A percentile compares a stretch with the other conserved stretches of the same genome.
phyloP scores from a whole-genome alignment of 2,329 filamentous ascomycete genomes.

The Fusarium subglutinans region DNA sequence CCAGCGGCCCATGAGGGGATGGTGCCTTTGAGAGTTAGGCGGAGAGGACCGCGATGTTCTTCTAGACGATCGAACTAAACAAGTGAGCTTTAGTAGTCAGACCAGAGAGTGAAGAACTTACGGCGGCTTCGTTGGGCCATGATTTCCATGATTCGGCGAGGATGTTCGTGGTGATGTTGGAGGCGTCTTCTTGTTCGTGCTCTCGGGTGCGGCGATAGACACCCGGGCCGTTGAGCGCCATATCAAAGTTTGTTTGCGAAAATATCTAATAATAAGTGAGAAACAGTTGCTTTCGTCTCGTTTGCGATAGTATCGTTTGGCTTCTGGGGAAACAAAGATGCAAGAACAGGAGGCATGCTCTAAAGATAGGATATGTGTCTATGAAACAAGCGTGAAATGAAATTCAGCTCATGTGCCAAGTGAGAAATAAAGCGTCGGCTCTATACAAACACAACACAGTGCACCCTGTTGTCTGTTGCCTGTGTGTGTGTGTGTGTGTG shows the following conservation, averaged over 20 bases:
- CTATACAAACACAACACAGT: not conserved
- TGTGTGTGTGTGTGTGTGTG: not conserved
- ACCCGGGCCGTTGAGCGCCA: constrained; percentile 43
- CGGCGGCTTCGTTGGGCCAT: constrained; percentile 61
- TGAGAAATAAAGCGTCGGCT: not conserved
- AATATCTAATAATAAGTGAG: not conserved
- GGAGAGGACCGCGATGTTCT: constrained; percentile 71
- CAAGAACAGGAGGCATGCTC: not conserved
- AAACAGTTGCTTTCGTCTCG: not conserved
- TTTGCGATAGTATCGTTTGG: not conserved
- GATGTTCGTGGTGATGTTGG: constrained; percentile 41
- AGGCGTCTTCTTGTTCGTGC: constrained; percentile 41
- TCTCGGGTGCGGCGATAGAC: constrained; percentile 41
- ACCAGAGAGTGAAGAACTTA: constrained; percentile 36
- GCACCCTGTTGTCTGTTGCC: not conserved
- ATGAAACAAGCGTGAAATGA: not conserved
- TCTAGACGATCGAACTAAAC: constrained; percentile 72
- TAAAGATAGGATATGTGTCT: not conserved
- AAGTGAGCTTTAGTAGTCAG: not conserved
- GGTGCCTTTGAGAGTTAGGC: constrained; percentile 68
- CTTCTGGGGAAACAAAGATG: not conserved
- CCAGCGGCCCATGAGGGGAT: constrained; percentile 80
- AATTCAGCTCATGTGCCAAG: not conserved
- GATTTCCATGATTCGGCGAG: constrained; percentile 49
- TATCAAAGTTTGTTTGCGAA: not conserved